Evolutionary conservation across 345 rosid genomes (phyloP), one percentile per base, ranked within the genome.

Genomic region (Brassica juncea): DNA sequence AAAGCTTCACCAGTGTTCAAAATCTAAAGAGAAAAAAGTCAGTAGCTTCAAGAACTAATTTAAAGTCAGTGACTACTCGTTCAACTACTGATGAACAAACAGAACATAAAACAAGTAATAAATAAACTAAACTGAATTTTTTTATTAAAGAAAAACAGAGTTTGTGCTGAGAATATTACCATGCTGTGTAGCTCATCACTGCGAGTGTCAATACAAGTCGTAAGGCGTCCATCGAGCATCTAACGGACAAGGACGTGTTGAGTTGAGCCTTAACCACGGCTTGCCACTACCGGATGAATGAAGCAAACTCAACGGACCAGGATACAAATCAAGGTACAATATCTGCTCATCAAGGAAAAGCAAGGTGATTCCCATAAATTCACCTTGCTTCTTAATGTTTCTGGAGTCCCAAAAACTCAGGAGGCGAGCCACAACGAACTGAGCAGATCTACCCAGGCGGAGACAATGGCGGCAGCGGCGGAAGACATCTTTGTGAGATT

Each of bases 201-300:
- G 84, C 2, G 85, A 57, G 21, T 79, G 83, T 57, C 88, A 85
- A 80, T 86, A 87, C 84, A 91, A 77, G 60, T 91, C 93, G 70
- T 91, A 91, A 21, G 90, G 92, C 7, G 87, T 85, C 96, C 96
- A 91, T 0, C 86, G 78, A 6, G 83, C 82, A 28, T 91, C 96
- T 16, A 89, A 80, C 1, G 93, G 93, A 76, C 96, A 91, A 16
- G 93, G 84, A 47, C 81, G 82, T 78, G 85, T 83, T 0, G 96
- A 86, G 72, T 88, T 92, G 5, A 91, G 87, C 77, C 96, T 82
- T 57, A 86, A 77, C 96, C 95, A 91, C 9, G 93, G 95, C 81
- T 91, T 91, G 37, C 95, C 95, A 76, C 91, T 87, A 52, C 95
- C 95, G 9, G 95, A 91, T 93, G 91, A 91, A 80, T 91, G 95